Percentiles rank a stretch among this genome's conserved stretches.
Conservation (phyloP, 768 basidiomycete genomes). For the Podaxis sp. region DNA sequence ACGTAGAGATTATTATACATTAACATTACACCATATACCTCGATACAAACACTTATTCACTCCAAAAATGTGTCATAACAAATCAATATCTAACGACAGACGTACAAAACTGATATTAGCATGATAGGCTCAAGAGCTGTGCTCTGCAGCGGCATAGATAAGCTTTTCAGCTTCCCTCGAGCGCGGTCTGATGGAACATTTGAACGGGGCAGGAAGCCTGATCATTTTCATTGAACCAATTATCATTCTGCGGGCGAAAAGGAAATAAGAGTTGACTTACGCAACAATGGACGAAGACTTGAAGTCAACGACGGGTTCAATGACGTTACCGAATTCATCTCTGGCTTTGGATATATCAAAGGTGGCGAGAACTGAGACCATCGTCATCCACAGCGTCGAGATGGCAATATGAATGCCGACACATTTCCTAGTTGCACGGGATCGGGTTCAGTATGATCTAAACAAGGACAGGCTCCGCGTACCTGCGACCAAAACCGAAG, state of each 20-base stretch:
- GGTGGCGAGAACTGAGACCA: slow-evolving; percentile 29
- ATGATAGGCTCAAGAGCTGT: background rate
- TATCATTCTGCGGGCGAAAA: background rate
- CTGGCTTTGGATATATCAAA: slow-evolving; percentile 28
- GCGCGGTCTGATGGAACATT: slow-evolving; percentile 29
- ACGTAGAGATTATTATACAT: too few relatives aligned
- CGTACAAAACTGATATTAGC: too few relatives aligned
- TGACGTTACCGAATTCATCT: slow-evolving; percentile 25
- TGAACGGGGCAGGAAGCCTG: slow-evolving; percentile 26
- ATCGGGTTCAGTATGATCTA: background rate
- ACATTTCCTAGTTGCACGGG: slow-evolving; percentile 23
- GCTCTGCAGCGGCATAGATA: slow-evolving; percentile 17
- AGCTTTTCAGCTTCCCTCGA: slow-evolving; percentile 23
- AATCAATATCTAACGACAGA: too few relatives aligned
- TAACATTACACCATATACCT: too few relatives aligned
- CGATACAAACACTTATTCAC: too few relatives aligned
- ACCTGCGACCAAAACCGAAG: slow-evolving; percentile 31
- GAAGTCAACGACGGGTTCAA: slow-evolving; percentile 28
- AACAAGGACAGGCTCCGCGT: background rate
- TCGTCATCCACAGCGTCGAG: slow-evolving; percentile 27
- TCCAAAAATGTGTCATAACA: background rate
- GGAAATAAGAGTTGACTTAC: slow-evolving; percentile 19
- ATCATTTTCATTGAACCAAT: background rate
- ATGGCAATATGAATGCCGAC: slow-evolving; percentile 31
- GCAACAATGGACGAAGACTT: slow-evolving; percentile 26